Conservation (phyloP, 108 stramenopile genomes). For the Skeletonema grethae region DNA sequence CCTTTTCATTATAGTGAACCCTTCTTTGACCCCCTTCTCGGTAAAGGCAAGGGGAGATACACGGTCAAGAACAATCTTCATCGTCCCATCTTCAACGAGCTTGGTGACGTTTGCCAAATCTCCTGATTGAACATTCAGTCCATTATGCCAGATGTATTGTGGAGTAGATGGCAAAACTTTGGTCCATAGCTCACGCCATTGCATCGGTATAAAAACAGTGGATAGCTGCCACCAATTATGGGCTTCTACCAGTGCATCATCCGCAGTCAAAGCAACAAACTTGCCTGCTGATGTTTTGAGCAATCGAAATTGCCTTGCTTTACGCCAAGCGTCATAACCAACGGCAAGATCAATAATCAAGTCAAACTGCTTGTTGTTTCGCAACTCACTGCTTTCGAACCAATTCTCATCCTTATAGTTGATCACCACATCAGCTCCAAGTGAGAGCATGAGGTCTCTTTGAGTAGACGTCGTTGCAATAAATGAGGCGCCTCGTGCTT, state of each 20-base stretch:
- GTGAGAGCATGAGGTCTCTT: slow-evolving; percentile 34
- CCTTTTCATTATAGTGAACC: slow-evolving; percentile 54
- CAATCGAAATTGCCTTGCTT: slow-evolving; percentile 37
- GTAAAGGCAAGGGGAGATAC: slow-evolving; percentile 69
- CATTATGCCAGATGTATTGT: slow-evolving; percentile 17
- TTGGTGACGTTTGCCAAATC: slow-evolving; percentile 27
- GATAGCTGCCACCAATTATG: slow-evolving; percentile 45
- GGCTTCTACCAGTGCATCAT: slow-evolving; percentile 40
- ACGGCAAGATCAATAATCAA: slow-evolving; percentile 54
- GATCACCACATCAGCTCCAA: slow-evolving; percentile 56
- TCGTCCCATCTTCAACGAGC: slow-evolving; percentile 49
- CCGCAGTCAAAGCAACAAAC: slow-evolving; percentile 41
- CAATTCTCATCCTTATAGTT: slow-evolving; percentile 56
- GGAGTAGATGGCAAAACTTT: slow-evolving; percentile 25
- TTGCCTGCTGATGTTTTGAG: slow-evolving; percentile 35
- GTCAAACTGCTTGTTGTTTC: slow-evolving; percentile 37
- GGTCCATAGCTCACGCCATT: slow-evolving; percentile 47
- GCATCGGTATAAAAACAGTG: slow-evolving; percentile 36
- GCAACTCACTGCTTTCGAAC: slow-evolving; percentile 51
- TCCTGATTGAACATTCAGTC: slow-evolving; percentile 32
- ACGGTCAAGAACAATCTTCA: slow-evolving; percentile 68
- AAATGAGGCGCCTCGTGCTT: slow-evolving; percentile 38
- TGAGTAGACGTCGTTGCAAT: slow-evolving; percentile 52
- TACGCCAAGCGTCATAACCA: slow-evolving; percentile 45
- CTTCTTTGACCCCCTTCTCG: slow-evolving; percentile 65